Evolutionary conservation across 1,139 yeast species (phyloP), one percentile per base, ranked within the genome.

Genomic region (Geotrichum restrictum): DNA sequence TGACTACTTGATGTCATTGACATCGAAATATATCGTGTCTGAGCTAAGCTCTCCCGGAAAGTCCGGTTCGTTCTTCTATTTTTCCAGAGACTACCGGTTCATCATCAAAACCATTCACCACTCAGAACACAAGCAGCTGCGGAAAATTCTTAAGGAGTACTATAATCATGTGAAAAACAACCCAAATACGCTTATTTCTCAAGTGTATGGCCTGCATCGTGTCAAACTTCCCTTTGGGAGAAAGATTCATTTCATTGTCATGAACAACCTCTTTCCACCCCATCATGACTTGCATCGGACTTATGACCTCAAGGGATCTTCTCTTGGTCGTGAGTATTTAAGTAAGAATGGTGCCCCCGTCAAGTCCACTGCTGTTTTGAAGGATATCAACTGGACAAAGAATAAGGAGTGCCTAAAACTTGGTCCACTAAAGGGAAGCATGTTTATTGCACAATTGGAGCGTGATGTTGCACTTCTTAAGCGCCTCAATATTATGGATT

Each of bases 241-340:
- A 56, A 91, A 88, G 66, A 88, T 93, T 41, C 96, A 94, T 69
- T 93, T 94, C 62, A 77, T 94, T 53, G 97, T 94, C 43, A 94
- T 94, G 98, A 94, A 94, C 72, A 94, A 94, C 66, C 75, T 94
- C 52, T 93, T 94, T 69, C 98, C 99, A 0, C 96, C 98, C 5
- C 91, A 88, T 64, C 77, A 93, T 54, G 95, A 88, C 59, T 84
- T 93, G 56, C 95, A 89, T 66, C 72, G 80, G 46, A 87, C 93
- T 40, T 94, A 81, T 68, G 99, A 94, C 66, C 76, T 94, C 63
- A 94, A 94, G 68, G 99, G 99, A 0, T 88, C 97, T 0, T 81
- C 95, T 0, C 78, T 87, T 75, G 98, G 98, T 3, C 79, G 99
- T 60, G 64, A 64, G 46, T 62, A 63, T 29, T 59, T 63, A 45